Conservation (phyloP, 2,329 filamentous ascomycete species). For the Lasiodiplodia hormozganensis region DNA sequence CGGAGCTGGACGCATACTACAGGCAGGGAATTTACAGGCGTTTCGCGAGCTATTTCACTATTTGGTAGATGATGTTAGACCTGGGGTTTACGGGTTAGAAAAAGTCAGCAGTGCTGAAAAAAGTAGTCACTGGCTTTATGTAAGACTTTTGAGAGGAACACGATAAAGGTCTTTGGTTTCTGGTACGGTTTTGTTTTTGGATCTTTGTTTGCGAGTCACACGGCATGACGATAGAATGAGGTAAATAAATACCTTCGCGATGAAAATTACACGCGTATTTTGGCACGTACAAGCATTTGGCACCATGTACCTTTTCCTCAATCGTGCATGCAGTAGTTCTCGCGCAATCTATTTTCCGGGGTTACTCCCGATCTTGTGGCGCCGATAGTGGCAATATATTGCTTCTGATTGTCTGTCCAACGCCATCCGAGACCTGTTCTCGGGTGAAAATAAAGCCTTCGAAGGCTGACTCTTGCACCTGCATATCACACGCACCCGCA, state of each 20-base stretch:
- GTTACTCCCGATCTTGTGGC: background rate
- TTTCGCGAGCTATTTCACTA: constrained; percentile 26
- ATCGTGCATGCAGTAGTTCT: background rate
- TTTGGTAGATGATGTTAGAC: constrained; percentile 13
- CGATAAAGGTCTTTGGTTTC: background rate
- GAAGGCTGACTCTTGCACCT: background rate
- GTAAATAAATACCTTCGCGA: background rate
- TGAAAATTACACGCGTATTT: background rate
- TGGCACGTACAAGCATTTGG: background rate
- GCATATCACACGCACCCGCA: no score
- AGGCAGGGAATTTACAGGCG: constrained; percentile 12
- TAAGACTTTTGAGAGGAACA: background rate
- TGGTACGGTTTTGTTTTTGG: background rate
- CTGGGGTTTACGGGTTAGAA: background rate
- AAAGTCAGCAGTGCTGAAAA: background rate
- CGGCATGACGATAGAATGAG: background rate
- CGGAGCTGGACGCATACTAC: constrained; percentile 27
- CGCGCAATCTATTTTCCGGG: background rate
- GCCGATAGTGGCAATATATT: constrained; percentile 22
- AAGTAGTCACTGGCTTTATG: background rate
- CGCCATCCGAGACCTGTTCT: background rate
- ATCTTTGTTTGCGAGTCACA: background rate
- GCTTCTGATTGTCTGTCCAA: constrained; percentile 2
- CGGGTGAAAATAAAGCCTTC: background rate
- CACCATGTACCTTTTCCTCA: background rate